These are phyloP conservation scores for Saccharomycopsis guyanensis DNA, from an alignment of 805 yeast species.

Conservation along the genomic window DNA sequence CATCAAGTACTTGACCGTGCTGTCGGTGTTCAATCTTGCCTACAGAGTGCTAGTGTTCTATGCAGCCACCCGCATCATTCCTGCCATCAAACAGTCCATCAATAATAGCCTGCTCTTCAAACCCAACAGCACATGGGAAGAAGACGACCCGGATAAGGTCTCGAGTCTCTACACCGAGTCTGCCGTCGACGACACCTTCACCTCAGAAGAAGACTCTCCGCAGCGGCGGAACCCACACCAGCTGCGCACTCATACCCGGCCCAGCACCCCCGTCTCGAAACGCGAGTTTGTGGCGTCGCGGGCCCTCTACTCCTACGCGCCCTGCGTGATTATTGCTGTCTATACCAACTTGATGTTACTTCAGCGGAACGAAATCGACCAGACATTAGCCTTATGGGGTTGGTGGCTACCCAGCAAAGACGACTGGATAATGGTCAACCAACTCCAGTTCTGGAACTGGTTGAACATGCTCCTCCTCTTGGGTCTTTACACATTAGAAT, in stretches of 20 bases:
- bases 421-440: conserved; percentile 35
- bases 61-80: conserved; percentile 91
- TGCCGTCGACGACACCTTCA: conserved; percentile 1
- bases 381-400: conserved; percentile 55
- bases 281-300: conserved; percentile 28
- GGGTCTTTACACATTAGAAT: conserved; percentile 71
- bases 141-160: conserved; percentile 12
- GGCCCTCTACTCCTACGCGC: conserved; percentile 79
- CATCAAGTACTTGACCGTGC: conserved; percentile 61
- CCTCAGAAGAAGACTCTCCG: neutral
- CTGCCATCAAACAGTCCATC: conserved; percentile 38
- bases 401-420: conserved; percentile 32
- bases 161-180: conserved; percentile 17
- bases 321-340: conserved; percentile 89
- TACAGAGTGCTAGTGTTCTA: conserved; percentile 81
- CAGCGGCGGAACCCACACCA: neutral
- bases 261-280: neutral
- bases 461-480: conserved; percentile 77
- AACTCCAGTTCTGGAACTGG: conserved; percentile 99
- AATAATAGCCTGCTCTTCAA: conserved; percentile 27
- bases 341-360: conserved; percentile 91
- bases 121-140: neutral
- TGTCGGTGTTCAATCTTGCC: conserved; percentile 72
- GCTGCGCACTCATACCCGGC: neutral
- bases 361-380: conserved; percentile 68